Conservation (phyloP, 441 rosid genomes). For the Codiaeum variegatum region DNA sequence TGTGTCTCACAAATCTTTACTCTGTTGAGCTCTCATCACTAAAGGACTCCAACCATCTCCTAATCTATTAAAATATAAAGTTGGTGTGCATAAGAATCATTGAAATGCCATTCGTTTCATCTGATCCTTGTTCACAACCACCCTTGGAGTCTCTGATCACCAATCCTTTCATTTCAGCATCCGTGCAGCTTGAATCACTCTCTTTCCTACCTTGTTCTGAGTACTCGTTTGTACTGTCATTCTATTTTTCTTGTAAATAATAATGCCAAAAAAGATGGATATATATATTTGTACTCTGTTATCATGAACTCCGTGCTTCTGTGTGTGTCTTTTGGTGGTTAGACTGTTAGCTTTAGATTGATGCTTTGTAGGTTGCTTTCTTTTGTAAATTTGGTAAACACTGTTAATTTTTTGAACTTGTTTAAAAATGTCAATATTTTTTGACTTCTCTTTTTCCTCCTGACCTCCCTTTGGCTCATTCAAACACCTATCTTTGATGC, state of each 20-base stretch:
- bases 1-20: neutral
- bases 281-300: neutral
- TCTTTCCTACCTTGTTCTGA: neutral
- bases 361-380: neutral
- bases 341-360: neutral
- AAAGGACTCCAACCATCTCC: neutral
- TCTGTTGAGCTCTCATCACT: neutral
- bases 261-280: neutral
- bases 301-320: neutral
- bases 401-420: no score
- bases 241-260: neutral
- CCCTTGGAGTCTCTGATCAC: neutral
- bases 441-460: no score
- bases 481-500: no score
- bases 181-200: neutral
- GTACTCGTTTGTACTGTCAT: neutral
- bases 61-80: neutral
- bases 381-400: neutral
- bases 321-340: neutral
- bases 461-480: no score
- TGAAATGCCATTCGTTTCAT: neutral
- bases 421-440: no score
- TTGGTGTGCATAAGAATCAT: neutral
- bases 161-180: neutral
- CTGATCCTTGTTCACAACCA: neutral